Base-by-base conservation (phyloP, 805 yeast species). In the Hyphopichia homilentoma region DNA sequence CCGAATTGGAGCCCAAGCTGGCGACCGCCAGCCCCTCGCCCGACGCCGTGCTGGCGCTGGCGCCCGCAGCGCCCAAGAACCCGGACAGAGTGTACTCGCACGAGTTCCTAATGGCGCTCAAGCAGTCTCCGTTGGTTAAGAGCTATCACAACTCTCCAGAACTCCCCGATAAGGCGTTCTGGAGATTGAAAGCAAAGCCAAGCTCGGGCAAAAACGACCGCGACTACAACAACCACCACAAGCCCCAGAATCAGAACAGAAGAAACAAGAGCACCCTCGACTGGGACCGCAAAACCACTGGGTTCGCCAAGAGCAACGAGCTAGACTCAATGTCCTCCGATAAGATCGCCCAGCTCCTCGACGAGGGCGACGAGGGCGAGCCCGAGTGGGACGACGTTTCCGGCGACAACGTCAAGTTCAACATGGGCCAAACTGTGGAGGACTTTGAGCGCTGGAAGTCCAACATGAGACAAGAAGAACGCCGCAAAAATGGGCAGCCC, bases 361-460 rank as follows among this genome's bases (percentile, higher is more conserved):
- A 66, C 14, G 68, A 62, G 36, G 41, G 47, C 6, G 55, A 36
- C 8, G 48, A 45, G n/a, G 68, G 70, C 4, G 70, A 64, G 25
- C 62, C 70, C 70, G 66, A 59, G 30, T 41, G 57, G 8, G 52
- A 54, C 3, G 61, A 54, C 11, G 27, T 55, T 12, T 14, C 41
- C 6, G 41, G 38, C 25, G 40, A 33, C 13, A 43, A 58, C 23
- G 50, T 42, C 30, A 47, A 40, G n/a, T 29, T 36, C 33, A 32
- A 56, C 30, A 68, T 54, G 57, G 81, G 81, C 14, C 71, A 65
- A 33, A 68, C 80, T 0, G 72, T 73, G 3, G 70, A 71, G 33
- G 82, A 77, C 40, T 77, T 76, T 44, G 83, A 77, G 47, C 65
- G 61, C 39, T 77, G 82, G 82, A 74, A 75, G 50, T 52, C 68